Conservation (phyloP, 139 green algal genomes). For the Diplosphaera chodatii region DNA sequence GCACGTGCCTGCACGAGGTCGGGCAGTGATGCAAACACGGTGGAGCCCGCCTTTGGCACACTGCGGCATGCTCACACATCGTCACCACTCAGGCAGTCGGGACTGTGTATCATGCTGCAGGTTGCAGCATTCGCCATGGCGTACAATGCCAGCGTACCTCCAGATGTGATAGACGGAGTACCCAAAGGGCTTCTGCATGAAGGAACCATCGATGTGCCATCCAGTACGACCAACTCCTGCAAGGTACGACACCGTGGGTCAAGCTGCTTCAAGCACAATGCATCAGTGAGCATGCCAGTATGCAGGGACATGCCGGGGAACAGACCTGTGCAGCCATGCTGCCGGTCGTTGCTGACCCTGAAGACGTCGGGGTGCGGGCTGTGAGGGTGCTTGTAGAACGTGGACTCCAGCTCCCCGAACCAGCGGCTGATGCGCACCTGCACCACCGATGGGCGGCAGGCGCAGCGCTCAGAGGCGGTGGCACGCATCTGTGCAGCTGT, state of each 20-base stretch:
- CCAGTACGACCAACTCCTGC: too few species aligned
- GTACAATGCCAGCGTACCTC: not conserved
- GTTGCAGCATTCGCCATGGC: too few species aligned
- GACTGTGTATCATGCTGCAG: too few species aligned
- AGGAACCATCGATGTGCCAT: slow-evolving; percentile 47
- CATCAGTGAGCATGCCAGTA: too few species aligned
- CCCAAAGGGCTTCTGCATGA: slow-evolving; percentile 35
- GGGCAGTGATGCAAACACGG: slow-evolving; percentile 32
- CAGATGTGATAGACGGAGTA: slow-evolving; percentile 30
- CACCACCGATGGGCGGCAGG: too few species aligned
- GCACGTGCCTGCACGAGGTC: slow-evolving; percentile 16
- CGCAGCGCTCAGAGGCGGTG: too few species aligned
- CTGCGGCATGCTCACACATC: too few species aligned
- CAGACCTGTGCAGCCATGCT: slow-evolving; percentile 38
- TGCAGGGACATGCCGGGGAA: too few species aligned
- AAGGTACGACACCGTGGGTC: too few species aligned
- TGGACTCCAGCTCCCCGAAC: slow-evolving; percentile 39
- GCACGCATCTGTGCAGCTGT: too few species aligned
- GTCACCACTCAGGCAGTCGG: too few species aligned
- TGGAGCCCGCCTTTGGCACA: slow-evolving; percentile 18
- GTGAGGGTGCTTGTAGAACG: slow-evolving; percentile 42
- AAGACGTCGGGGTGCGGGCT: slow-evolving; percentile 45
- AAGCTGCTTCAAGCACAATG: too few species aligned
- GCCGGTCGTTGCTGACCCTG: slow-evolving; percentile 35
- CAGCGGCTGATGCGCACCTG: slow-evolving; percentile 42